Base-by-base conservation (phyloP, 345 rosid genomes). In the Moricandia arvensis region DNA sequence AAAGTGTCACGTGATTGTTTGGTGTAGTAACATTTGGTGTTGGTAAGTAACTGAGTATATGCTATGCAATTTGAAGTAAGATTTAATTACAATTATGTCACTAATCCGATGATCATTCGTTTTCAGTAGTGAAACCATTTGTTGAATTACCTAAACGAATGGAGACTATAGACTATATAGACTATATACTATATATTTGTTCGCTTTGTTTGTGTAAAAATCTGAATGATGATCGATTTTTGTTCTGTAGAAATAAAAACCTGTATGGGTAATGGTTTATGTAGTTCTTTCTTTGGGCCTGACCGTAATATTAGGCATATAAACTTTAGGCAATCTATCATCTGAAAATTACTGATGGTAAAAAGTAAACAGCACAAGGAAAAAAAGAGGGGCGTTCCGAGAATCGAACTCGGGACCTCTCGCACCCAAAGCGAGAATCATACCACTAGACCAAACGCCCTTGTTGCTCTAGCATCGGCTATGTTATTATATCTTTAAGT, bases 381-480 rank as follows among this genome's bases (percentile, higher is more conserved):
- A 21, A 63, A 17, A 10, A 1, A 2, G 34, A 21, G 89, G 90
- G 91, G 88, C 86, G 79, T 86, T 87, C 85, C 82, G 83, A 85
- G 88, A 91, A 89, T 85, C 81, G 76, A 86, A 87, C 90, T 90
- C 84, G 75, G 86, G 92, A 90, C 90, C 88, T 88, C 91, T 91
- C 85, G 85, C 91, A 86, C 91, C 90, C 90, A 85, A 87, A 90
- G 90, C 89, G 77, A 93, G 89, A 88, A 90, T 88, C 90, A 85
- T 88, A 83, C 93, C 91, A 90, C 93, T 89, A 89, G 88, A 89
- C 93, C 90, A 87, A 89, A 86, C 87, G 85, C 90, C 93, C 79
- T 1, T 6, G 5, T 3, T 27, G 29, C 29, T 27, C 3, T 27
- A 27, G 2, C 3, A 27, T 27, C 29, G 3, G 3, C 1, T 3